These are phyloP conservation scores for Macaranga tanarius DNA, from an alignment of 441 rosid species.

Conservation along the genomic window DNA sequence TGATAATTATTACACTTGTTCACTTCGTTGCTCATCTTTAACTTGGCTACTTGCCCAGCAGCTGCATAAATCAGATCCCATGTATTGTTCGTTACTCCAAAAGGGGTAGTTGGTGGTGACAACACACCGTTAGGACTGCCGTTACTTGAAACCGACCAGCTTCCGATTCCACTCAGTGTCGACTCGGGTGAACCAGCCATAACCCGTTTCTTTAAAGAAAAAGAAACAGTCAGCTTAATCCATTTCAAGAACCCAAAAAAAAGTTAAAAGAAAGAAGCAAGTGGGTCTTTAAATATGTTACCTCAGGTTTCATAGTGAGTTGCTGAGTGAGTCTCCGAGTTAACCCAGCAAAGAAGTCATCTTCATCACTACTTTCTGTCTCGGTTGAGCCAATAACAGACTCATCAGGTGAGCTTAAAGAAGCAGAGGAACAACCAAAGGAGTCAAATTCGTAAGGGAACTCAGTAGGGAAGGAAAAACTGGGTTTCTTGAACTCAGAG, in stretches of 20 bases:
- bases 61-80: conserved; percentile 70
- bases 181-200: conserved; percentile 69
- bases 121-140: conserved; percentile 64
- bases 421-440: conserved; percentile 34
- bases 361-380: conserved; percentile 65
- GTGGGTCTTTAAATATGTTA: conserved; percentile 9
- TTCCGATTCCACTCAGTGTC: conserved; percentile 56
- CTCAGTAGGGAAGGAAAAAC: conserved; percentile 58
- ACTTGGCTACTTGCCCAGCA: conserved; percentile 65
- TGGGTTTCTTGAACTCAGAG: conserved; percentile 30
- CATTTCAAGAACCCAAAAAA: background rate
- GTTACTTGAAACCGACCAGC: conserved; percentile 58
- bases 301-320: conserved; percentile 50
- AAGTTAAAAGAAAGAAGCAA: background rate
- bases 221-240: background rate
- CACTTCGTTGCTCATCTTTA: conserved; percentile 41
- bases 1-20: conserved; percentile 22
- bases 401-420: conserved; percentile 54
- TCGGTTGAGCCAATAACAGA: conserved; percentile 52
- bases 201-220: conserved; percentile 32
- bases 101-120: conserved; percentile 70
- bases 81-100: conserved; percentile 38
- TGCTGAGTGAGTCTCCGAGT: conserved; percentile 80
- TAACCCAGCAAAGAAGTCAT: conserved; percentile 71
- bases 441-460: conserved; percentile 81